Base-by-base conservation (phyloP, 2,329 filamentous ascomycete species). In the Xylariaceae sp. region DNA sequence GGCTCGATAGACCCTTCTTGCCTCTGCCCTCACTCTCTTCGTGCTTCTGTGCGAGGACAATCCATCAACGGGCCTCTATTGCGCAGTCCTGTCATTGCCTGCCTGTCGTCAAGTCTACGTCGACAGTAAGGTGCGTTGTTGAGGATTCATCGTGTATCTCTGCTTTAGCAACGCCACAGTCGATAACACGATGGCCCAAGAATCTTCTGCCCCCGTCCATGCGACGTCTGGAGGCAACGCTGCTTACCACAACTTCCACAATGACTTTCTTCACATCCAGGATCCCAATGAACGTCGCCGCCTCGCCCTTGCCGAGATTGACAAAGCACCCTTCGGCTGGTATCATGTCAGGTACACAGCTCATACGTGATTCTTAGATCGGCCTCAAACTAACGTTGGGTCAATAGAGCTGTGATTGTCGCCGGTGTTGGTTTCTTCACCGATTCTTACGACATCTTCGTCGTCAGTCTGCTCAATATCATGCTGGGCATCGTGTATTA, bases 341-440 rank as follows among this genome's bases (percentile, higher is more conserved):
- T 90, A 91, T 67, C 89, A 94, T 66, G 82, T 92, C 53, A 82
- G 63, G 65, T 68, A 61, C 42, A 60, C 16, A 40, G 7, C n/a
- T 18, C 13, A 38, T 28, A n/a, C 22, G 4, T 28, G 22, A 28
- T 7, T 28, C 7, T 28, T 4, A 28, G 22, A 28, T 28, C 22
- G 22, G 22, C 22, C 7, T 5, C 22, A 28, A 28, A 7, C 22
- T 28, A 5, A 28, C 22, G 7, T 28, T 28, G 4, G 22, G 22
- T 28, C 22, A 28, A 28, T 16, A 68, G 89, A 39, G 87, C 89
- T 52, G 81, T 89, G 48, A 73, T 89, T 9, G 89, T 93, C 19
- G 89, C 89, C 31, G 89, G 90, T 63, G 87, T 93, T 56, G 90
- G 89, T 61, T 94, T 95, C 82, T 94, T 94, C 72, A 93, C 89